phyloP scores from a whole-genome alignment of 2,329 filamentous ascomycete genomes.

The Tolypocladium endophyticum region DNA sequence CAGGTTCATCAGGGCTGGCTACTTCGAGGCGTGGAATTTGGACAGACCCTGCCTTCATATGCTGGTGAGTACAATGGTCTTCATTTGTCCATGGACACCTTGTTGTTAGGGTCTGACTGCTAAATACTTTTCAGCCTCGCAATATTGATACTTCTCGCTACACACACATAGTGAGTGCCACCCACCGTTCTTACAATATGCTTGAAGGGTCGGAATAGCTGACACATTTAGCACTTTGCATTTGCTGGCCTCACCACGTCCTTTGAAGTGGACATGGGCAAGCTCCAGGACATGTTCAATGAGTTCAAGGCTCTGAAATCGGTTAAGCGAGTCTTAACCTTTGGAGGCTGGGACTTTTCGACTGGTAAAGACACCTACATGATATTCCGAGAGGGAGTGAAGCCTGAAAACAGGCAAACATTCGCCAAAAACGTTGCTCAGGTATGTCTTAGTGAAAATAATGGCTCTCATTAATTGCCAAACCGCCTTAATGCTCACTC shows the following conservation, averaged over 20 bases:
- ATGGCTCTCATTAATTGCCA: not conserved
- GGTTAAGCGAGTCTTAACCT: slow-evolving; percentile 14
- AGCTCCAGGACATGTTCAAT: slow-evolving; percentile 11
- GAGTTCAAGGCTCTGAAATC: slow-evolving; percentile 8
- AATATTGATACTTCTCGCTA: slow-evolving; percentile 9
- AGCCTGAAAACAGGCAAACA: slow-evolving; percentile 16
- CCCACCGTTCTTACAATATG: not conserved
- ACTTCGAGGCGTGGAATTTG: slow-evolving; percentile 8
- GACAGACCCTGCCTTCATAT: slow-evolving; percentile 2
- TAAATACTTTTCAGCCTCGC: not conserved
- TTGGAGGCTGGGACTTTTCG: slow-evolving; percentile 17
- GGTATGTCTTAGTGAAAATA: not conserved
- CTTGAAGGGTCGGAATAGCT: not conserved
- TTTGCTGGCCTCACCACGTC: slow-evolving; percentile 19
- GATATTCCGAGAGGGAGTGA: slow-evolving; percentile 10
- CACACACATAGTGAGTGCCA: slow-evolving; percentile 14
- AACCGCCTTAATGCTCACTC: not conserved
- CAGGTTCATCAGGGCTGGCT: slow-evolving; percentile 7
- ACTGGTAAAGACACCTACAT: slow-evolving; percentile 4
- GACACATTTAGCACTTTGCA: slow-evolving; percentile 17
- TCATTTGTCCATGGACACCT: not conserved
- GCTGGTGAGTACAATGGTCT: not conserved
- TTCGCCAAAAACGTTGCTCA: slow-evolving; percentile 20
- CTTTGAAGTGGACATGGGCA: slow-evolving; percentile 6
- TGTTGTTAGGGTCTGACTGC: not conserved